Percentiles rank a stretch among this genome's conserved stretches.
phyloP scores from a whole-genome alignment of 2,329 filamentous ascomycete species.

The Colletotrichum endophyticum region DNA sequence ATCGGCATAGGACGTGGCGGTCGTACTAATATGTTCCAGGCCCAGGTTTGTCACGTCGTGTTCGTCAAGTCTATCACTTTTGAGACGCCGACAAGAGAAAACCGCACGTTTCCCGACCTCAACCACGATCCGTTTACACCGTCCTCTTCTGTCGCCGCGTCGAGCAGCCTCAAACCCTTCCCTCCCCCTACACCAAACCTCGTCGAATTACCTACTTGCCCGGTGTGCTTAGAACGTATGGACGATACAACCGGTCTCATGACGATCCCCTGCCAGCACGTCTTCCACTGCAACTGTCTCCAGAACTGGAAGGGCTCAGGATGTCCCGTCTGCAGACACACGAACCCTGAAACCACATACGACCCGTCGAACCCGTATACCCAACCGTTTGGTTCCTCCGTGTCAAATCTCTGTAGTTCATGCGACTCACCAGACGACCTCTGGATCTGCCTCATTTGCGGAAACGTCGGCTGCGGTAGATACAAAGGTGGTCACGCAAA shows the following conservation, averaged over 20 bases:
- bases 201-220: constrained; percentile 91
- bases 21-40: constrained; percentile 44
- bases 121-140: constrained; percentile 70
- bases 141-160: constrained; percentile 42
- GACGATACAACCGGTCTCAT: constrained; percentile 94
- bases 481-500: constrained; percentile 96
- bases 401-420: constrained; percentile 76
- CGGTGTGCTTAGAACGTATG: constrained; percentile 97
- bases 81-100: constrained; percentile 61
- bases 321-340: constrained; percentile 94
- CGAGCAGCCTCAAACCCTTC: constrained; percentile 60
- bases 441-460: constrained; percentile 96
- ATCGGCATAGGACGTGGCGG: background rate
- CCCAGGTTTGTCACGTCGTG: constrained; percentile 92
- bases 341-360: constrained; percentile 53
- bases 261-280: constrained; percentile 95
- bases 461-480: constrained; percentile 88
- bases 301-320: constrained; percentile 95
- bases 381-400: constrained; percentile 62
- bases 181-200: constrained; percentile 78
- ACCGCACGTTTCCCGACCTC: constrained; percentile 60
- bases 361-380: constrained; percentile 55
- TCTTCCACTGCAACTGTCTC: constrained; percentile 95
- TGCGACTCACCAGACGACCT: constrained; percentile 84
- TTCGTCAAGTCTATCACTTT: constrained; percentile 94